These are phyloP conservation scores for Spergularia marina DNA, from an alignment of 148 eudicot genomes.

Conservation along the genomic window DNA sequence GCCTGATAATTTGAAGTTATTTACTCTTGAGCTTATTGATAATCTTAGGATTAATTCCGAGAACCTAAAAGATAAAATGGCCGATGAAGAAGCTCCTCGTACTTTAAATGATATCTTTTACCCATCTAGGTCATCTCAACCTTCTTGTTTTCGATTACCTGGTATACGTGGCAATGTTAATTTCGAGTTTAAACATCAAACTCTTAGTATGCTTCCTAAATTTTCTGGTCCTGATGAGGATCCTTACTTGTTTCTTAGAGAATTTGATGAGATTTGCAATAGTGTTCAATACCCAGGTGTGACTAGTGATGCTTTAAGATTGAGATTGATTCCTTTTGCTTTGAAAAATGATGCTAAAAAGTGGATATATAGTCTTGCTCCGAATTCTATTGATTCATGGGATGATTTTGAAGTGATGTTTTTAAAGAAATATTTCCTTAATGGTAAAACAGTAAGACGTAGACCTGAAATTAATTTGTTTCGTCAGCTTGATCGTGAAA, in stretches of 20 bases:
- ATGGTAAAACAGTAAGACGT: background rate
- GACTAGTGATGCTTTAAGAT: background rate
- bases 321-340: too few species aligned
- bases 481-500: background rate
- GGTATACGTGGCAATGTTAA: background rate
- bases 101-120: background rate
- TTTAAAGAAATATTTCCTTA: background rate
- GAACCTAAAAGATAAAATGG: too few species aligned
- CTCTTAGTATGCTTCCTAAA: background rate
- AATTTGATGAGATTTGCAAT: conserved; percentile 8
- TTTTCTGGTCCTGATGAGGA: background rate
- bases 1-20: too few species aligned
- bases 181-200: conserved; percentile 5
- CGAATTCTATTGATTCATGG: conserved; percentile 5
- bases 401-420: background rate
- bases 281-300: background rate
- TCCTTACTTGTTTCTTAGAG: conserved; percentile 5
- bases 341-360: background rate
- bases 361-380: background rate
- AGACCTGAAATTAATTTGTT: background rate
- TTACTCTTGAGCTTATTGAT: too few species aligned
- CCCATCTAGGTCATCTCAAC: conserved; percentile 3
- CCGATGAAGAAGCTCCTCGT: too few species aligned
- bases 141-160: background rate
- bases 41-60: too few species aligned